Percentiles rank a stretch among this genome's conserved stretches.
These are phyloP conservation scores for Dendrothele bispora DNA, from an alignment of 768 basidiomycete species.

Conservation along the genomic window DNA sequence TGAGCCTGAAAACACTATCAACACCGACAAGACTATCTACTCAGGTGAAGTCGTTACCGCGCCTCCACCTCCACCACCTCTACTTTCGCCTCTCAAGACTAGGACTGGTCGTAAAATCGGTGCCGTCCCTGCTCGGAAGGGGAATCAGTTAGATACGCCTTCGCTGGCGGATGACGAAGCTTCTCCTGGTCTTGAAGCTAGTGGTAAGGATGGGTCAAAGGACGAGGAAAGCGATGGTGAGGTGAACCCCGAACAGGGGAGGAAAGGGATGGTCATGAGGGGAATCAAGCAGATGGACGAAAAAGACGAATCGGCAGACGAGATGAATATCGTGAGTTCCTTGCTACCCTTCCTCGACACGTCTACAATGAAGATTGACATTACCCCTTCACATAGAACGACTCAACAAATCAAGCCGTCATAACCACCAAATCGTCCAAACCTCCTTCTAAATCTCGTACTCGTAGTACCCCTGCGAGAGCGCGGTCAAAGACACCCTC, in stretches of 20 bases:
- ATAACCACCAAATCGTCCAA: not conserved
- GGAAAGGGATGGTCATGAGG: not conserved
- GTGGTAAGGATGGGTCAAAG: not conserved
- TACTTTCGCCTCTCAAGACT: not conserved
- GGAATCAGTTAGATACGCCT: constrained; percentile 5
- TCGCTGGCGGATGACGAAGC: constrained; percentile 13
- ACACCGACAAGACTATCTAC: no score
- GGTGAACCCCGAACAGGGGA: constrained; percentile 2
- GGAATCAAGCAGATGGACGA: not conserved
- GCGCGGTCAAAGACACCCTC: no score
- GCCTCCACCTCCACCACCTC: not conserved
- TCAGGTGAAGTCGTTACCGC: no score
- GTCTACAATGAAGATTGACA: not conserved
- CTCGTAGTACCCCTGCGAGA: not conserved
- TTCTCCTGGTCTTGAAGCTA: constrained; percentile 7
- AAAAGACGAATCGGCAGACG: not conserved
- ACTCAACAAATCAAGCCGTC: not conserved
- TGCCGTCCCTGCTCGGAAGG: not conserved
- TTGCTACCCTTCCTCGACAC: not conserved
- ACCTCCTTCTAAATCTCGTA: not conserved
- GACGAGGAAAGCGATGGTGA: not conserved
- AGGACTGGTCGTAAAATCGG: not conserved
- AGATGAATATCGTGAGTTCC: not conserved
- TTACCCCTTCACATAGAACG: no score
- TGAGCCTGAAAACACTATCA: no score